Base-by-base conservation (phyloP, 2,329 filamentous ascomycete species). In the Hypocreales sp. region DNA sequence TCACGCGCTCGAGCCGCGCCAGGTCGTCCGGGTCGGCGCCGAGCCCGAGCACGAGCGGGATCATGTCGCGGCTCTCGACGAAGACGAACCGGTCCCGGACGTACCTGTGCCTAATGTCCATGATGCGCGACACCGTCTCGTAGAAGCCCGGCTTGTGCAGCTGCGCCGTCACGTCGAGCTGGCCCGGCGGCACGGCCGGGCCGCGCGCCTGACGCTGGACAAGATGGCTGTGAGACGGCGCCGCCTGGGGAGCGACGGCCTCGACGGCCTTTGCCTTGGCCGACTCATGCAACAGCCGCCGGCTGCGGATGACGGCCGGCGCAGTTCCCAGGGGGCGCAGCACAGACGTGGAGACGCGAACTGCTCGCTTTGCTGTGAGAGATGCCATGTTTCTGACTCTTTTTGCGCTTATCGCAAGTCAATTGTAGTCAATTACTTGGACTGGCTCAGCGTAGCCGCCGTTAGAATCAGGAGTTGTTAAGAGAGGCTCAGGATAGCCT, bases 21-120 rank as follows among this genome's bases (percentile, higher is more conserved):
- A 46, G 31, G 28, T 46, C 42, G 20, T 43, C 39, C 4, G 40
- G 31, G n/a, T 25, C 28, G 15, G 41, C 44, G 3, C 44, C 44
- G 9, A 46, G 39, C 8, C 33, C 38, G 16, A 36, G 28, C 22
- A 41, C 27, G 11, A 46, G 32, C 12, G 34, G 34, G 11, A 39
- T 20, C 43, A 47, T 43, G 17, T 39, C 36, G 10, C 31, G 32
- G 17, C 37, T 34, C 21, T 40, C 35, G 25, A 47, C 28, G 28
- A 42, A 47, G 20, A 45, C 33, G 29, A 20, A 35, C 15, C 41
- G 39, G 15, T 45, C 33, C 30, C 36, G 27, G 22, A 44, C 16
- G 25, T 44, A 45, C 17, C 31, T 35, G 19, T 39, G 25, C 15
- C 41, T 33, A 5, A 41, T 31, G 17, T 33, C 31, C 40, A 45